Evolutionary conservation across 495 filamentous ascomycete species (phyloP).

Genomic region (Aeminium ludgeri): DNA sequence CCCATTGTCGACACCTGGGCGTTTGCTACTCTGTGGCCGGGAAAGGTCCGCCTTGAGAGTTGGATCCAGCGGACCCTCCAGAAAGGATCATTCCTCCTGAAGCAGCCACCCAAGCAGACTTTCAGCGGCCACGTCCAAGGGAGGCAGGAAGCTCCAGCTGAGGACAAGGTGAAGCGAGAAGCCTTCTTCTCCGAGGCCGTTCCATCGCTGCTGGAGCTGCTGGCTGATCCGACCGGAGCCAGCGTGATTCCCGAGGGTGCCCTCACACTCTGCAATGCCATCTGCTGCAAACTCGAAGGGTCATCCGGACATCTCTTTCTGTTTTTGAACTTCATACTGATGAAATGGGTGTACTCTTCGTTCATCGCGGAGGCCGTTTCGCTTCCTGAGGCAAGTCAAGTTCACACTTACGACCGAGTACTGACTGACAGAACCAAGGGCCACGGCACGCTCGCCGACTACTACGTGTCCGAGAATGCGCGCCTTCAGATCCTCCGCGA

Average conservation of each 20-base stretch:
- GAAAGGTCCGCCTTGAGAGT: conserved; percentile 73
- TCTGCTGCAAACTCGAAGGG: conserved; percentile 57
- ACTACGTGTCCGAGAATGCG: conserved; percentile 80
- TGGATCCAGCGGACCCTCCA: conserved; percentile 88
- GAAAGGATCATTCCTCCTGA: conserved; percentile 77
- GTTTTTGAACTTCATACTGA: conserved; percentile 62
- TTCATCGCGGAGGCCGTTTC: conserved; percentile 73
- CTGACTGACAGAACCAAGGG: conserved; percentile 34
- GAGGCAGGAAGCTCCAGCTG: conserved; percentile 32
- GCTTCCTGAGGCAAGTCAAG: conserved; percentile 62
- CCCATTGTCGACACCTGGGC: conserved; percentile 71
- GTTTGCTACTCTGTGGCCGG: conserved; percentile 72
- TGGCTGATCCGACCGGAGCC: conserved; percentile 56
- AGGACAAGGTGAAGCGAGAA: conserved; percentile 62
- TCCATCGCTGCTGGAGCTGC: conserved; percentile 64
- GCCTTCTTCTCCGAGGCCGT: conserved; percentile 80
- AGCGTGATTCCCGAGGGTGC: conserved; percentile 75
- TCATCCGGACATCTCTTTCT: conserved; percentile 52
- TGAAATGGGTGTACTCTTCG: conserved; percentile 80
- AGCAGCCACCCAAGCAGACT: conserved; percentile 49
- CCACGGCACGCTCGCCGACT: conserved; percentile 73
- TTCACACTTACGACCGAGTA: background rate
- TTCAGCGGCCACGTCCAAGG: conserved; percentile 38
- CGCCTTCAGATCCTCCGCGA: conserved; percentile 76
- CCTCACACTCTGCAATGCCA: conserved; percentile 63